Percentiles rank a stretch among this genome's conserved stretches.
phyloP scores from a whole-genome alignment of 352 stramenopile genomes.

The Phytopythium aichiense region DNA sequence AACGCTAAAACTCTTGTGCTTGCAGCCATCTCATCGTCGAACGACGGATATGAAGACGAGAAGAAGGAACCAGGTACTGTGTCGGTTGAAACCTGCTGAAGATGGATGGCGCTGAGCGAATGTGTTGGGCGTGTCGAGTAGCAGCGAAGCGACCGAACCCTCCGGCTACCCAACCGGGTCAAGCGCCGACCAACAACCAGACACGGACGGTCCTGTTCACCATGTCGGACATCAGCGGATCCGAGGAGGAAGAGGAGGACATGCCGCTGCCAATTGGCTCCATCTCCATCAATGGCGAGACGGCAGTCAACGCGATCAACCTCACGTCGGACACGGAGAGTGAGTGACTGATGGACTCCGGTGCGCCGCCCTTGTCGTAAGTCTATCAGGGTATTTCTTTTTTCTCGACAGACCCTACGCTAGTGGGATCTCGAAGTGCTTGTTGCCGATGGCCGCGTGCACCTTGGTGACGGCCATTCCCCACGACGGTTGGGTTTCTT shows the following conservation, averaged over 20 bases:
- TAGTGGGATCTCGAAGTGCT: conserved; percentile 70
- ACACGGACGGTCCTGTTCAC: conserved; percentile 14
- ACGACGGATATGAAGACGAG: conserved; percentile 3
- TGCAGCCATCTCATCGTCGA: not conserved
- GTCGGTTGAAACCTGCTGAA: not conserved
- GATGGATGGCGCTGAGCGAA: not conserved
- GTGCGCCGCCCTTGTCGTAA: not conserved
- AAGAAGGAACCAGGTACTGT: not conserved
- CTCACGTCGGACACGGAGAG: conserved; percentile 49
- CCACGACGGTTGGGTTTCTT: conserved; percentile 8
- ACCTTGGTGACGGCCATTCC: conserved; percentile 30
- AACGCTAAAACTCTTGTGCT: not conserved
- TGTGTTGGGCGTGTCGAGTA: not conserved
- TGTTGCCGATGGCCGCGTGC: conserved; percentile 78
- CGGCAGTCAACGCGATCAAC: conserved; percentile 29
- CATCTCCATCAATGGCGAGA: not conserved
- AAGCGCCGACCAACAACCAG: not conserved
- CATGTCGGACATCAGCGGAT: conserved; percentile 33
- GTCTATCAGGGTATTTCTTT: not conserved
- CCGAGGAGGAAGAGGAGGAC: conserved; percentile 22
- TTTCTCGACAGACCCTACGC: conserved; percentile 2
- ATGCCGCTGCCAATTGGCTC: conserved; percentile 20
- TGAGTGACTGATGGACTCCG: conserved; percentile 16
- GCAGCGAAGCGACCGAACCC: not conserved
- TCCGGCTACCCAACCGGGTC: not conserved